phyloP scores from a whole-genome alignment of 495 filamentous ascomycete species.

The Penicillium arizonense region DNA sequence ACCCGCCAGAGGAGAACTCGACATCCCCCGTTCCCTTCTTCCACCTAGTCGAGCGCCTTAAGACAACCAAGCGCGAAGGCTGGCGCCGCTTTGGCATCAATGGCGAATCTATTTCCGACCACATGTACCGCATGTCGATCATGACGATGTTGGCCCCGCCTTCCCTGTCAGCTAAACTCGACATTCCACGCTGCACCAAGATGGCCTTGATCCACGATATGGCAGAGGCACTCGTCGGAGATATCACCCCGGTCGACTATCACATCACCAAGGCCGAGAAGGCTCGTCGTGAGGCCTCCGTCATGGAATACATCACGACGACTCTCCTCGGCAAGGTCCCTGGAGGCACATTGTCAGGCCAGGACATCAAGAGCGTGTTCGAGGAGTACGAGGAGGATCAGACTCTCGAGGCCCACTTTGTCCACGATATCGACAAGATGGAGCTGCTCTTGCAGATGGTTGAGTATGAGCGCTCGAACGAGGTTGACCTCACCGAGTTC shows the following conservation, averaged over 20 bases:
- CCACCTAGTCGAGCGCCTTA: conserved; percentile 86
- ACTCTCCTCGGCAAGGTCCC: conserved; percentile 71
- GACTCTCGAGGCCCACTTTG: conserved; percentile 81
- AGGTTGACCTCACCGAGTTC: conserved; percentile 83
- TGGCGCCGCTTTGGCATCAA: conserved; percentile 86
- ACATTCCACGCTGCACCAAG: conserved; percentile 81
- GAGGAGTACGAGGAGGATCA: conserved; percentile 87
- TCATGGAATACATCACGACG: conserved; percentile 84
- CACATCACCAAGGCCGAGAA: conserved; percentile 69
- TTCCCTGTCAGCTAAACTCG: conserved; percentile 62
- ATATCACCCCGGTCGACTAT: conserved; percentile 86
- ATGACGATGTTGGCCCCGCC: conserved; percentile 92
- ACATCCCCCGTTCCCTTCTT: conserved; percentile 85
- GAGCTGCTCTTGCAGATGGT: conserved; percentile 93
- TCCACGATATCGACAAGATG: conserved; percentile 97
- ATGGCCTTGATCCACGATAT: conserved; percentile 97
- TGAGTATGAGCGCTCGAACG: conserved; percentile 81
- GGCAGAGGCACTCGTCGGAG: conserved; percentile 91
- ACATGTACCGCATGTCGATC: conserved; percentile 99
- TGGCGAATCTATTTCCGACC: conserved; percentile 87
- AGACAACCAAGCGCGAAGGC: conserved; percentile 93
- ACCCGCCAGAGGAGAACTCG: conserved; percentile 56
- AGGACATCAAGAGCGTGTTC: conserved; percentile 75
- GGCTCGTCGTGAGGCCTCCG: conserved; percentile 75
- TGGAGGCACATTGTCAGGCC: conserved; percentile 57